A percentile compares a stretch with the other conserved stretches of the same genome.
These are phyloP conservation scores for Hemisphaericaspora lyxosophila DNA, from an alignment of 1,139 yeast genomes.

Conservation along the genomic window DNA sequence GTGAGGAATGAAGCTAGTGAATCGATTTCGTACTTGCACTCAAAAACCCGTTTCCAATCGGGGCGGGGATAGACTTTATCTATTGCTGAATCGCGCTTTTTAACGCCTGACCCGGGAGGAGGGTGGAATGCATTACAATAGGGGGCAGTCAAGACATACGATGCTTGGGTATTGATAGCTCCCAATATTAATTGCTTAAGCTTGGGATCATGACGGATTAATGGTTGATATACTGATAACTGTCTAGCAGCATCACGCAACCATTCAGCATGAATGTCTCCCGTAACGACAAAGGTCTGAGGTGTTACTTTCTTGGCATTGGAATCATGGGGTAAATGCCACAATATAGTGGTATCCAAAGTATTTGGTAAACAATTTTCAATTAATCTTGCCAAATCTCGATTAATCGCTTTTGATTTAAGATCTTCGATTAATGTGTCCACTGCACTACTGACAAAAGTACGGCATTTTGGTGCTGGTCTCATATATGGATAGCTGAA, in stretches of 20 bases:
- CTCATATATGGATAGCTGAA: constrained; percentile 68
- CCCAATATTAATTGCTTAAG: constrained; percentile 63
- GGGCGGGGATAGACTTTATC: constrained; percentile 72
- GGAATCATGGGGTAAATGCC: constrained; percentile 45
- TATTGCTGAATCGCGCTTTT: constrained; percentile 51
- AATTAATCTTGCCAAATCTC: constrained; percentile 70
- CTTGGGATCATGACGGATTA: constrained; percentile 49
- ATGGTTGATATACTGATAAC: constrained; percentile 69
- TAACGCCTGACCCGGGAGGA: constrained; percentile 60
- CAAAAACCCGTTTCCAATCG: constrained; percentile 72
- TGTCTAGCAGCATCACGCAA: constrained; percentile 85
- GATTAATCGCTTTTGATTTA: constrained; percentile 49
- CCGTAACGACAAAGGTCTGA: constrained; percentile 72
- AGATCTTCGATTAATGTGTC: constrained; percentile 62
- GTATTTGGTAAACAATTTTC: constrained; percentile 89
- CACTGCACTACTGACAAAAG: constrained; percentile 62
- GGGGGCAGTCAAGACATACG: constrained; percentile 60
- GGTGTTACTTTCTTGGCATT: constrained; percentile 17
- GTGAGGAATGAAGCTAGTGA: constrained; percentile 82
- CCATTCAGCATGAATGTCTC: constrained; percentile 92
- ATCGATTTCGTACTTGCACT: constrained; percentile 87
- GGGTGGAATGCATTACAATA: constrained; percentile 94
- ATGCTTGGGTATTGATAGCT: constrained; percentile 78
- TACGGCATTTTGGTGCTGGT: constrained; percentile 70
- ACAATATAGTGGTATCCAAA: constrained; percentile 79